Evolutionary conservation across 192 early-diverging fungal species (phyloP).

Genomic region (Thoreauomyces humboldtii): DNA sequence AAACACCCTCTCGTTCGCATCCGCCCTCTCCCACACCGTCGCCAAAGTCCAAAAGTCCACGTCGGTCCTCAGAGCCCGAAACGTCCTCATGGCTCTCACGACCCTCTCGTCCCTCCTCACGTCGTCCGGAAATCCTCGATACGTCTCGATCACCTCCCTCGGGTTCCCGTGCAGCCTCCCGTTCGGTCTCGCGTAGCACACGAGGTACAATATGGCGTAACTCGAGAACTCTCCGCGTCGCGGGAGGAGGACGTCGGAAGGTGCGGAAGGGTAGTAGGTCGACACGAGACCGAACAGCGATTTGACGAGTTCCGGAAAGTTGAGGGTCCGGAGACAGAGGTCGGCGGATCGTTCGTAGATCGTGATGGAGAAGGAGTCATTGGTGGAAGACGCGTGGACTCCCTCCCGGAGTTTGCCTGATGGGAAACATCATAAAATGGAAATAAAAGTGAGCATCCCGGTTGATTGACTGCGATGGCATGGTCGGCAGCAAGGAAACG

Average conservation of each 20-base stretch:
- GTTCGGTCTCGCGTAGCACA: constrained; percentile 3
- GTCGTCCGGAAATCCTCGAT: not conserved
- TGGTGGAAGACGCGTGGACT: constrained; percentile 8
- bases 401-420: constrained; percentile 44
- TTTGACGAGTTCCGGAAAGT: constrained; percentile 43
- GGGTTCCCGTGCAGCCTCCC: constrained; percentile 1
- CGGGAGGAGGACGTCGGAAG: not conserved
- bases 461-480: too few species aligned
- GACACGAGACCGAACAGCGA: constrained; percentile 27
- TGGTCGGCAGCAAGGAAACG: not conserved
- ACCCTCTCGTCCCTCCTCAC: constrained; percentile 6
- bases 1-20: not conserved
- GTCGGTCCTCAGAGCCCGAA: constrained; percentile 15
- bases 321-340: constrained; percentile 23
- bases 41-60: constrained; percentile 22
- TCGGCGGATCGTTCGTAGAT: constrained; percentile 40
- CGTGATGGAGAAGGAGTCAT: constrained; percentile 32
- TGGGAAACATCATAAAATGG: not conserved
- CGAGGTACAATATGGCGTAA: constrained; percentile 23
- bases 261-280: constrained; percentile 24
- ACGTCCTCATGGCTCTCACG: constrained; percentile 10
- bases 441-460: not conserved
- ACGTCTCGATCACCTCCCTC: constrained; percentile 7
- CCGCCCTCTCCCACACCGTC: not conserved
- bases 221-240: constrained; percentile 16